Evolutionary conservation across 345 rosid genomes (phyloP).

Genomic region (Psidium friedrichsthalianum): DNA sequence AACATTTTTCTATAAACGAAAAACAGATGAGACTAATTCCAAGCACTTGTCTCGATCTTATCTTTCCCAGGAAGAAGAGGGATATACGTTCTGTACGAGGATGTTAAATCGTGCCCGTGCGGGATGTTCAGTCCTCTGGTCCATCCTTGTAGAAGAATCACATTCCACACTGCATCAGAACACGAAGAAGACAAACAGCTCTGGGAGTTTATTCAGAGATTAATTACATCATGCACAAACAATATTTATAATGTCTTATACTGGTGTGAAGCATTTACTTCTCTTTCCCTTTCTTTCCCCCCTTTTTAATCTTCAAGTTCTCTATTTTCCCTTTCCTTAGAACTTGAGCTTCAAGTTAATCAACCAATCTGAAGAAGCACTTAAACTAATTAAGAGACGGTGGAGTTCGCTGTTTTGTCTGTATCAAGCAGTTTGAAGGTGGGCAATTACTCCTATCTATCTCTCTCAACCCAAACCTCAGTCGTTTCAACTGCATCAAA

Average conservation of each 20-base stretch:
- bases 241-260: not conserved
- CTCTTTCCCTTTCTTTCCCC: not conserved
- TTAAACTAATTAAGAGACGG: not conserved
- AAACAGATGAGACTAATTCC: not conserved
- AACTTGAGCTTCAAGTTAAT: not conserved
- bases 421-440: slow-evolving; percentile 19
- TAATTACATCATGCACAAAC: not conserved
- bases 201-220: not conserved
- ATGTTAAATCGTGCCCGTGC: slow-evolving; percentile 34
- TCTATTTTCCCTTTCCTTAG: not conserved
- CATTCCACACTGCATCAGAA: slow-evolving; percentile 24
- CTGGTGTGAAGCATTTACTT: not conserved
- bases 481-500: too few species aligned
- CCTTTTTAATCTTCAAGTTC: too few species aligned
- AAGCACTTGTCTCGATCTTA: not conserved
- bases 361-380: not conserved
- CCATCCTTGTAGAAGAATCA: slow-evolving; percentile 27
- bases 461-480: not conserved
- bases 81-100: slow-evolving; percentile 31
- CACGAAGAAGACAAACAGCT: not conserved
- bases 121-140: slow-evolving; percentile 45
- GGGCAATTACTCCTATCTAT: not conserved
- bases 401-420: slow-evolving; percentile 14
- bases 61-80: slow-evolving; percentile 13
- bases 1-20: not conserved